Percentiles rank a stretch among this genome's conserved stretches.
Conservation (phyloP, 2,329 filamentous ascomycete genomes). For the Diaporthe amygdali region DNA sequence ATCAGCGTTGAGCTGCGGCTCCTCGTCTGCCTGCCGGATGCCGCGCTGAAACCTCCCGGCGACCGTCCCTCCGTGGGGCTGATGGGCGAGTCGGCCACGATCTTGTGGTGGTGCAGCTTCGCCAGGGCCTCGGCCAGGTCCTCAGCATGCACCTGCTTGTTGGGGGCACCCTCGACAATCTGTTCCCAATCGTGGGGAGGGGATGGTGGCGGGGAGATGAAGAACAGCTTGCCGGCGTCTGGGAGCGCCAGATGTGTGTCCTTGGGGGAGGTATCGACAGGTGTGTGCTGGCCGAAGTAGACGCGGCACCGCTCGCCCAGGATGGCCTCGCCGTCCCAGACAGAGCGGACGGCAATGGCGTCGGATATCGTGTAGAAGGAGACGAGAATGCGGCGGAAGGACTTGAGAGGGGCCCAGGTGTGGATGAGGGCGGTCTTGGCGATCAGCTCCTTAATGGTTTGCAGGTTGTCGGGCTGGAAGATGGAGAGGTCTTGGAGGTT, state of each 20-base stretch:
- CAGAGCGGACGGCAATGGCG: slow-evolving; percentile 72
- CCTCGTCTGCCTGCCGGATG: slow-evolving; percentile 36
- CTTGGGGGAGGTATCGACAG: slow-evolving; percentile 50
- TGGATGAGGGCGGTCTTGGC: slow-evolving; percentile 73
- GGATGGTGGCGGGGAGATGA: slow-evolving; percentile 72
- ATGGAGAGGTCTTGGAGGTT: slow-evolving; percentile 76
- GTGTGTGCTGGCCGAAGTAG: slow-evolving; percentile 70
- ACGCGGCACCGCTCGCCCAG: slow-evolving; percentile 73
- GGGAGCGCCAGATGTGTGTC: slow-evolving; percentile 69
- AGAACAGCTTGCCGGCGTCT: slow-evolving; percentile 74
- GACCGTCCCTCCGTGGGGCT: slow-evolving; percentile 32
- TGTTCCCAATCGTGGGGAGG: slow-evolving; percentile 74
- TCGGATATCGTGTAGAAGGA: slow-evolving; percentile 76
- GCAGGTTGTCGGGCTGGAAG: slow-evolving; percentile 76
- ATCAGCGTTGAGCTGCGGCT: slow-evolving; percentile 71
- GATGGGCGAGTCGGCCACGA: slow-evolving; percentile 34
- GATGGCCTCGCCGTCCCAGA: slow-evolving; percentile 76
- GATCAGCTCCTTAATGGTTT: slow-evolving; percentile 75
- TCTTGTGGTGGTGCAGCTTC: slow-evolving; percentile 57
- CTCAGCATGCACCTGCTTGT: slow-evolving; percentile 72
- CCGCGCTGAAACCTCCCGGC: slow-evolving; percentile 25
- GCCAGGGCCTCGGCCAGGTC: slow-evolving; percentile 71
- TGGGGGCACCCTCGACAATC: slow-evolving; percentile 71
- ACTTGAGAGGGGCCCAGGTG: slow-evolving; percentile 81
- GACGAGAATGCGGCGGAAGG: slow-evolving; percentile 80